Evolutionary conservation across 371 early-diverging fungal genomes (phyloP), one percentile per base, ranked within the genome.

Genomic region (Phascolomyces articulosus): DNA sequence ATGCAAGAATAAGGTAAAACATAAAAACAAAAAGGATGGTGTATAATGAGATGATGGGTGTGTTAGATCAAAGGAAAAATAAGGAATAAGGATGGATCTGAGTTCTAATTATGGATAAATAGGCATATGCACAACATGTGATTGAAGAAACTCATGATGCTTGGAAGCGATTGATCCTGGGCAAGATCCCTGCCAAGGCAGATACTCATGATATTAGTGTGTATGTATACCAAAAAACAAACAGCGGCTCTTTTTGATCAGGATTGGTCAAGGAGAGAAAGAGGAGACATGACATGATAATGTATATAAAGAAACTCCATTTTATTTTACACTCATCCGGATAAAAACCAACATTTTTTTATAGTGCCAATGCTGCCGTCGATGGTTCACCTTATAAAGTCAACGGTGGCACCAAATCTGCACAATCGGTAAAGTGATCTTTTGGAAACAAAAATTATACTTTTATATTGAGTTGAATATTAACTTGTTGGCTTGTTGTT

Each of bases 1-100:
- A 77, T 93, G 92, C 73, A 91, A 91, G 79, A 86, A 93, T 78
- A 91, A 82, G 71, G 86, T 84, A 66, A 64, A 27, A 26, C 3
- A 31, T 6, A 47, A 29, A 63, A 34, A 24, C 4, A 20, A 20
- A 20, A 41, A n/a, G n/a, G n/a, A n/a, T n/a, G n/a, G n/a, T n/a
- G n/a, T n/a, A n/a, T n/a, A n/a, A n/a, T n/a, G n/a, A n/a, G n/a
- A n/a, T n/a, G n/a, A n/a, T n/a, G n/a, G n/a, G n/a, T n/a, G n/a
- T n/a, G n/a, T n/a, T 10, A 41, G 21, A 21, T 21, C 21, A 59
- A 65, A 28, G 20, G 8, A 54, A 54, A 24, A 31, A 34, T 9
- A 34, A 34, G 11, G 11, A 34, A n/a, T 9, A 34, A 34, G 11
- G 34, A 34, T 34, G 34, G 11, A 60, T 65, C 55, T 16, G 23